Conservation (phyloP, 2,329 filamentous ascomycete genomes). For the Elsinoe ampelina region DNA sequence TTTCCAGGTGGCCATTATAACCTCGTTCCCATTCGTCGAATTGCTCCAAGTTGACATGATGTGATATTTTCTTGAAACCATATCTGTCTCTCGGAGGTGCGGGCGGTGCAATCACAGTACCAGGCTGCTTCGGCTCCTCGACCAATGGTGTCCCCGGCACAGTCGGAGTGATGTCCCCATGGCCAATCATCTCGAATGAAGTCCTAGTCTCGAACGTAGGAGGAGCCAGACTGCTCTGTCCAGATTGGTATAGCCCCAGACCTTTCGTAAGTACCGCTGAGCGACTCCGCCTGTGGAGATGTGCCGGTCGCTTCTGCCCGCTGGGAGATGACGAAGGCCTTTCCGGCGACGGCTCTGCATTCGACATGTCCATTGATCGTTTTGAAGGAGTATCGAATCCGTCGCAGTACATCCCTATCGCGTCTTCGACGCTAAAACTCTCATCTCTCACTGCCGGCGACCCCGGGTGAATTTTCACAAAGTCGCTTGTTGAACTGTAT, state of each 20-base stretch:
- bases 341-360: slow-evolving; percentile 18
- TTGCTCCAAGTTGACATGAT: slow-evolving; percentile 59
- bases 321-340: slow-evolving; percentile 17
- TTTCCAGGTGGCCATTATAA: slow-evolving; percentile 66
- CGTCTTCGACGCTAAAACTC: slow-evolving; percentile 51
- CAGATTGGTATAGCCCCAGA: neutral
- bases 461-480: slow-evolving; percentile 47
- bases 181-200: slow-evolving; percentile 15
- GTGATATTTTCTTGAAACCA: slow-evolving; percentile 81
- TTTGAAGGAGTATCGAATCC: slow-evolving; percentile 36
- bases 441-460: slow-evolving; percentile 28
- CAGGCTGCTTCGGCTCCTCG: neutral
- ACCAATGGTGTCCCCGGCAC: slow-evolving; percentile 1
- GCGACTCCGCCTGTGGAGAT: slow-evolving; percentile 15
- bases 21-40: slow-evolving; percentile 63
- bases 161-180: slow-evolving; percentile 12
- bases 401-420: slow-evolving; percentile 51
- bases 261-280: slow-evolving; percentile 12
- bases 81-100: slow-evolving; percentile 62
- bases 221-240: slow-evolving; percentile 15
- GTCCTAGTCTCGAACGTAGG: slow-evolving; percentile 14
- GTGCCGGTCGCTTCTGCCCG: slow-evolving; percentile 1
- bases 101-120: neutral
- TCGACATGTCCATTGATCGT: slow-evolving; percentile 17
- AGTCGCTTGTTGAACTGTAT: slow-evolving; percentile 62